Conservation (phyloP, 106 monocot species). For the Posidonia australis region DNA sequence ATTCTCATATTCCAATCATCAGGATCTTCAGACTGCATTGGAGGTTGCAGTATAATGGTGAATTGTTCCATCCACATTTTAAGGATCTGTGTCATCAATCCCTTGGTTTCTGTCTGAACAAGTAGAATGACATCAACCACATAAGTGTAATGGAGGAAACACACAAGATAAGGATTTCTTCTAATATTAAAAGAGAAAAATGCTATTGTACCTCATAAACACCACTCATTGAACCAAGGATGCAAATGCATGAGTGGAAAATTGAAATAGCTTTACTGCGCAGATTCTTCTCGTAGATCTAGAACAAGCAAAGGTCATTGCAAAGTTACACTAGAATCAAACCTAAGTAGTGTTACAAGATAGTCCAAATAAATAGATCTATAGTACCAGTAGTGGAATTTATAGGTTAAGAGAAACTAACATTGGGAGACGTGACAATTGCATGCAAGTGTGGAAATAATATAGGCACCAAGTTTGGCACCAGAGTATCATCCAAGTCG, state of each 20-base stretch:
- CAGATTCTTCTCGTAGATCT: conserved; percentile 79
- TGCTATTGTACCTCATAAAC: conserved; percentile 58
- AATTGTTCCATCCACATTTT: conserved; percentile 71
- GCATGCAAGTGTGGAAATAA: conserved; percentile 66
- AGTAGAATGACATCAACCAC: conserved; percentile 2
- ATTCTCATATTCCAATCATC: conserved; percentile 91
- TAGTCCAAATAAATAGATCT: neutral
- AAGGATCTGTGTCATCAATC: conserved; percentile 55
- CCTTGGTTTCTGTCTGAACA: conserved; percentile 62
- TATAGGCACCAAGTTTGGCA: conserved; percentile 68
- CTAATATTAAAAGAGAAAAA: conserved; percentile 1
- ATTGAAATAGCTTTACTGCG: conserved; percentile 83
- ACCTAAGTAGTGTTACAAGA: neutral
- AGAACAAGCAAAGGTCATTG: neutral
- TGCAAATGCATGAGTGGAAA: conserved; percentile 69
- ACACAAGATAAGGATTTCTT: neutral
- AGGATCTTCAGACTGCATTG: conserved; percentile 64
- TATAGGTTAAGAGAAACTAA: conserved; percentile 30
- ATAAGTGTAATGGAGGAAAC: neutral
- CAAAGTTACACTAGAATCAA: neutral
- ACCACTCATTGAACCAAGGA: conserved; percentile 83
- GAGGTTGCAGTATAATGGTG: conserved; percentile 50
- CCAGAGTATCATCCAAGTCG: conserved; percentile 80
- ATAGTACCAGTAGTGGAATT: neutral
- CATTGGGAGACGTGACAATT: conserved; percentile 68